phyloP scores from a whole-genome alignment of 257 asterid species.

The Forsythia suspensa region DNA sequence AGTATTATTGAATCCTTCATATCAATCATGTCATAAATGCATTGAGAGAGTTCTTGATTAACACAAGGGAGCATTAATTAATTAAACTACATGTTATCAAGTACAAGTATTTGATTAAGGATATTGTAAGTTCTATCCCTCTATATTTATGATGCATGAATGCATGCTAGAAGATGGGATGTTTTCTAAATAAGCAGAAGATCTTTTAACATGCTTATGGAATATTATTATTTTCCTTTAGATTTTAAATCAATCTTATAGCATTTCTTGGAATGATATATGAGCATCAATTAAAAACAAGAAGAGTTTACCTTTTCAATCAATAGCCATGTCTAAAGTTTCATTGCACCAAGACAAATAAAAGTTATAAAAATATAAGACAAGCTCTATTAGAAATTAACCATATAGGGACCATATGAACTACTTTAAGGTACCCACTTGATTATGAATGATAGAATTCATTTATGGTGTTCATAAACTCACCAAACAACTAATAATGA shows the following conservation, averaged over 20 bases:
- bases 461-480: background rate
- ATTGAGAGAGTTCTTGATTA: too few relatives aligned
- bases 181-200: too few relatives aligned
- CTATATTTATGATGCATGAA: background rate
- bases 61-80: background rate
- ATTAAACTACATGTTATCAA: too few relatives aligned
- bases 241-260: background rate
- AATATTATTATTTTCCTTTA: background rate
- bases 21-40: background rate
- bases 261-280: background rate
- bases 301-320: background rate
- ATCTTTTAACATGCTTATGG: background rate
- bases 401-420: background rate
- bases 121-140: background rate
- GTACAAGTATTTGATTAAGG: too few relatives aligned
- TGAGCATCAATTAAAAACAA: background rate
- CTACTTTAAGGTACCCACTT: background rate
- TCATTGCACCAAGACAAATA: background rate
- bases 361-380: background rate
- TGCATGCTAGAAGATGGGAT: background rate
- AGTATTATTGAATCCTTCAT: background rate
- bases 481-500: background rate
- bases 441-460: background rate
- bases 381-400: background rate
- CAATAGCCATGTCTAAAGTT: background rate